Conservation (phyloP, 768 basidiomycete species). For the Floccularia luteovirens region DNA sequence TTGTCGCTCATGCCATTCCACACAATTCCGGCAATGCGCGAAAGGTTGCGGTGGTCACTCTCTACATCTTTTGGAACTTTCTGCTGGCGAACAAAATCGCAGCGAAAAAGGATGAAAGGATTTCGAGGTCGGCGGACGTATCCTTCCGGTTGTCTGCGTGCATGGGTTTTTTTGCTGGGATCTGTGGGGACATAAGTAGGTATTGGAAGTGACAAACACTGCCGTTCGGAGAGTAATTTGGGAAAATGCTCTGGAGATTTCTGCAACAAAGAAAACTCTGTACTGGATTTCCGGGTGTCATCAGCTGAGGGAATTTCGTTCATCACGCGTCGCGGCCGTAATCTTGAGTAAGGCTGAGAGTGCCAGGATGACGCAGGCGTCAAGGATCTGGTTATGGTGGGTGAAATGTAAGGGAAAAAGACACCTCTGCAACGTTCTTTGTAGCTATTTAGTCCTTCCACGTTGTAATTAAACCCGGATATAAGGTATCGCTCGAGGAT, state of each 20-base stretch:
- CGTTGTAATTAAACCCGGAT: too few relatives aligned
- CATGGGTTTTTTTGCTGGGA: conserved; percentile 37
- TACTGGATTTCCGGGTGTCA: background rate
- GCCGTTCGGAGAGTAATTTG: background rate
- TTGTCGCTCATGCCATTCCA: conserved; percentile 50
- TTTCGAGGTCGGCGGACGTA: conserved; percentile 72
- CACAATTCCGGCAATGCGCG: conserved; percentile 55
- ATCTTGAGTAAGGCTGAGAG: too few relatives aligned
- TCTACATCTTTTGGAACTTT: conserved; percentile 47
- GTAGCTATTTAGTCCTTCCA: too few relatives aligned
- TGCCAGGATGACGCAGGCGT: too few relatives aligned
- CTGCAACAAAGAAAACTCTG: too few relatives aligned
- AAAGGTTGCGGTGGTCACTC: conserved; percentile 62
- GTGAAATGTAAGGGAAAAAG: too few relatives aligned
- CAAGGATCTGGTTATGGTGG: too few relatives aligned
- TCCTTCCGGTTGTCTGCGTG: conserved; percentile 35
- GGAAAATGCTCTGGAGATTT: background rate
- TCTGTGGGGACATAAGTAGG: conserved; percentile 17
- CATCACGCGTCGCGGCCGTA: too few relatives aligned
- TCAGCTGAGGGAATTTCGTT: too few relatives aligned
- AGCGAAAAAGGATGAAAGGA: conserved; percentile 76
- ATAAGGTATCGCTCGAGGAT: too few relatives aligned
- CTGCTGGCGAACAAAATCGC: conserved; percentile 60
- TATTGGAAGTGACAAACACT: conserved; percentile 9
- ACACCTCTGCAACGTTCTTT: too few relatives aligned